Base-by-base conservation (phyloP, 495 filamentous ascomycete species). In the Aspergillus panamensis region DNA sequence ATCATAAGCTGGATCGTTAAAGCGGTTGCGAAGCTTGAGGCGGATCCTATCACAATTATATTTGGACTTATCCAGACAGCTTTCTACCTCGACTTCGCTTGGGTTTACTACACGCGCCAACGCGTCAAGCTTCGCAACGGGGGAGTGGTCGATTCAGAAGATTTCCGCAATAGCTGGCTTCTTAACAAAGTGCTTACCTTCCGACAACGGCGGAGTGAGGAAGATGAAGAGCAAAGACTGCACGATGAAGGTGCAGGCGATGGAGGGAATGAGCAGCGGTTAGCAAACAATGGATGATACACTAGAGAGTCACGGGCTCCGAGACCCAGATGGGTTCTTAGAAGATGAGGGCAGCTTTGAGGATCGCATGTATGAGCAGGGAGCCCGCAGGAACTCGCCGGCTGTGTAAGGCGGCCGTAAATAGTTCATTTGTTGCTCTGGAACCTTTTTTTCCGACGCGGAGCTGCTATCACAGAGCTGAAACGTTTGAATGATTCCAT, bases 41-140 rank as follows among this genome's bases (percentile, higher is more conserved):
- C 84, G 60, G 90, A 94, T 61, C 80, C 82, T n/a, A 79, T 92
- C 31, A 80, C 86, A 9, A 79, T 92, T 57, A 77, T 94, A 51
- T 97, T 95, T 69, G 94, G 93, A 37, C 74, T 96, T 59, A 76
- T 97, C 25, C 95, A 98, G 74, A 97, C 93, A 0, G 84, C 85
- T 2, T 82, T 97, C 51, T 97, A 97, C 69, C 67, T 92, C 61
- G 95, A 98, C 69, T 98, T 98, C 68, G 91, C 88, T 21, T 97
- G 92, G 92, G 91, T 98, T 0, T 98, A 98, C 76, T 96, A 88
- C 75, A 87, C 87, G 4, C 81, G 94, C 35, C 95, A 97, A 74
- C 83, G 91, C 33, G 92, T 98, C 64, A 97, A 97, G 82, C 86
- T 98, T 5, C 82, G 94, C 44, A 86, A 87, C 58, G 93, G 93